Evolutionary conservation across 1,284 basidiomycete genomes (phyloP).

Genomic region (Rhodotorula mucilaginosa): DNA sequence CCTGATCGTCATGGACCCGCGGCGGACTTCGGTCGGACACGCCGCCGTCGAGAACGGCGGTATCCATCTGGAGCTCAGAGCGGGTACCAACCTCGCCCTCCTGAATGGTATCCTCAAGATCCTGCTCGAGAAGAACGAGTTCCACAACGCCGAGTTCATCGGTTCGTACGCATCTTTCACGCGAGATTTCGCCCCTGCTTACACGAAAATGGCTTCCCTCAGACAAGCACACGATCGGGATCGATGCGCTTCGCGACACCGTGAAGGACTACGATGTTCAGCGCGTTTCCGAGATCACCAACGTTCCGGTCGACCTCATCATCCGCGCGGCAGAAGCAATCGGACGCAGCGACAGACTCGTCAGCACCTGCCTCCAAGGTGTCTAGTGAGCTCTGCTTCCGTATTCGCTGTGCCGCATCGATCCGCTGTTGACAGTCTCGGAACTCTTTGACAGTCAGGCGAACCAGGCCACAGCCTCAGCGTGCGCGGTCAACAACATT

Average conservation of each 20-base stretch:
- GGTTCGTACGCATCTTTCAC: background rate
- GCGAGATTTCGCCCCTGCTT: background rate
- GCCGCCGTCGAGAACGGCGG: constrained; percentile 20
- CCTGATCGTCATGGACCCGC: constrained; percentile 16
- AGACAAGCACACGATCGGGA: constrained; percentile 20
- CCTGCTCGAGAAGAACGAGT: constrained; percentile 14
- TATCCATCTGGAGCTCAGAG: constrained; percentile 3
- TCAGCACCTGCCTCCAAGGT: constrained; percentile 15
- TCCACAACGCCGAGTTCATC: constrained; percentile 16
- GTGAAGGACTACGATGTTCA: constrained; percentile 15
- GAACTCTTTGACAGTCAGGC: background rate
- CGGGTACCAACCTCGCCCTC: constrained; percentile 10
- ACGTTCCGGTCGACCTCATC: constrained; percentile 4
- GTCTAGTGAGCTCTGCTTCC: constrained; percentile 11
- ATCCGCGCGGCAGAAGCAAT: constrained; percentile 6
- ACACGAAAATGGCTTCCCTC: background rate
- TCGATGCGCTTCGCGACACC: constrained; percentile 13
- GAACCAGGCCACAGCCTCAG: constrained; percentile 13
- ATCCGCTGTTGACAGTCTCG: too few relatives aligned
- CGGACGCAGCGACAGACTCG: constrained; percentile 14
- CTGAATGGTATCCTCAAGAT: constrained; percentile 17
- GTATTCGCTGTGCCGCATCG: too few relatives aligned
- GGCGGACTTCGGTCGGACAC: constrained; percentile 14
- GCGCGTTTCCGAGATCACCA: constrained; percentile 17
- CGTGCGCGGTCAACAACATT: constrained; percentile 20